Conservation (phyloP, 2,329 filamentous ascomycete species). For the Ophiocordyceps camponoti-rufipedis region DNA sequence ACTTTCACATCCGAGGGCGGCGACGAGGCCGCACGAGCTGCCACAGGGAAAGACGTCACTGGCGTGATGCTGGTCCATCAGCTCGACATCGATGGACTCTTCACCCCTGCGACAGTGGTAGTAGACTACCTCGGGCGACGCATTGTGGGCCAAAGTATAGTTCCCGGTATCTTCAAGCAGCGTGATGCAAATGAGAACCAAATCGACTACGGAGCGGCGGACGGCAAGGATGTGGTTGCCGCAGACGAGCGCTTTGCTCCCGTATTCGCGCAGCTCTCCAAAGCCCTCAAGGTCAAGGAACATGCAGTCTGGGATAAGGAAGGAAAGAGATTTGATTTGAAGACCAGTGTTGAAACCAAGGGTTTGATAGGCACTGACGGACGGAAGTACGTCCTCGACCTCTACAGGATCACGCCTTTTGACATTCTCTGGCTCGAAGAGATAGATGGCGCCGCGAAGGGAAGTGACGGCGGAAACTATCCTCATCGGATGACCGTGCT, state of each 20-base stretch:
- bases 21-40: slow-evolving; percentile 87
- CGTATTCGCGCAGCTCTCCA: slow-evolving; percentile 79
- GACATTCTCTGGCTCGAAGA: slow-evolving; percentile 86
- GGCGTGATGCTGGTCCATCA: slow-evolving; percentile 94
- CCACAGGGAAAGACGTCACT: slow-evolving; percentile 89
- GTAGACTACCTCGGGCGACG: slow-evolving; percentile 95
- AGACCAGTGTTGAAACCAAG: slow-evolving; percentile 95
- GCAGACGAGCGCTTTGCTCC: slow-evolving; percentile 72
- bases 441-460: slow-evolving; percentile 29
- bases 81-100: slow-evolving; percentile 83
- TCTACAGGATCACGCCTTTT: slow-evolving; percentile 86
- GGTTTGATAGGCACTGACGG: slow-evolving; percentile 93
- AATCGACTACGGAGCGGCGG: slow-evolving; percentile 95
- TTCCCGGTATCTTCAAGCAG: slow-evolving; percentile 98
- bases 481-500: slow-evolving; percentile 94
- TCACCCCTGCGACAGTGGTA: slow-evolving; percentile 89
- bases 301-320: slow-evolving; percentile 98
- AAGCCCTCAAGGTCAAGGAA: slow-evolving; percentile 78
- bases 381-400: slow-evolving; percentile 89
- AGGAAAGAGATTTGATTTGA: slow-evolving; percentile 71
- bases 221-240: slow-evolving; percentile 89
- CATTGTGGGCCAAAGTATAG: slow-evolving; percentile 93
- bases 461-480: slow-evolving; percentile 37
- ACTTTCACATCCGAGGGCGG: slow-evolving; percentile 94
- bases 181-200: slow-evolving; percentile 94